phyloP scores from a whole-genome alignment of 164 flowering plant genomes.

The Liquidambar formosana region DNA sequence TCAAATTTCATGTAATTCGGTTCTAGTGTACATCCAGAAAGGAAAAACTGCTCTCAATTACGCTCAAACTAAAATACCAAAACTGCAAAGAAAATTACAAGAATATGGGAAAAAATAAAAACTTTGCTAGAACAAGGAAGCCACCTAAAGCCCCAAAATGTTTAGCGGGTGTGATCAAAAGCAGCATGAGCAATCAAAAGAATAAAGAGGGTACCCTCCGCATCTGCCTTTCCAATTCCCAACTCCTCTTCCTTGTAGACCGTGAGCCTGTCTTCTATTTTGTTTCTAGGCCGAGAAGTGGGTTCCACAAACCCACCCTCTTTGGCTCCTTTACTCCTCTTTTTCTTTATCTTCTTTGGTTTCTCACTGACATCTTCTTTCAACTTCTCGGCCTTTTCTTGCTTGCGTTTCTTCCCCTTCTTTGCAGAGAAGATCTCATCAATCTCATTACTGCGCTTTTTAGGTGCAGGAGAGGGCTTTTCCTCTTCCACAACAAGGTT shows the following conservation, averaged over 20 bases:
- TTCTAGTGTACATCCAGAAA: no score
- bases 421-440: slow-evolving; percentile 52
- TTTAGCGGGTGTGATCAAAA: slow-evolving; percentile 26
- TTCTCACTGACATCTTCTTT: slow-evolving; percentile 9
- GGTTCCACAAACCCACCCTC: slow-evolving; percentile 19
- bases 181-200: slow-evolving; percentile 72
- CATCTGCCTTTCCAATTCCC: slow-evolving; percentile 48
- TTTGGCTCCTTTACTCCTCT: slow-evolving; percentile 3
- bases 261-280: slow-evolving; percentile 45
- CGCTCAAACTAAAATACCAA: not conserved
- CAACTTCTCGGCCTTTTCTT: slow-evolving; percentile 10
- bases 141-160: not conserved
- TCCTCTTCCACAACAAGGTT: slow-evolving; percentile 4
- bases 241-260: slow-evolving; percentile 62
- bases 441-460: slow-evolving; percentile 44
- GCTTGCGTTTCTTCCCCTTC: slow-evolving; percentile 4
- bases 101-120: not conserved
- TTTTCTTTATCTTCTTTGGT: slow-evolving; percentile 22
- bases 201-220: slow-evolving; percentile 64
- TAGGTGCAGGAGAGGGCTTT: slow-evolving; percentile 15
- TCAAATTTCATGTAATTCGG: no score
- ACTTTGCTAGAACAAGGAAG: not conserved
- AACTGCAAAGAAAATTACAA: not conserved
- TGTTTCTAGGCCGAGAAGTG: slow-evolving; percentile 38
- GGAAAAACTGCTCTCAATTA: no score